Evolutionary conservation across 2,329 filamentous ascomycete genomes (phyloP).

Genomic region (Rosellinia necatrix): DNA sequence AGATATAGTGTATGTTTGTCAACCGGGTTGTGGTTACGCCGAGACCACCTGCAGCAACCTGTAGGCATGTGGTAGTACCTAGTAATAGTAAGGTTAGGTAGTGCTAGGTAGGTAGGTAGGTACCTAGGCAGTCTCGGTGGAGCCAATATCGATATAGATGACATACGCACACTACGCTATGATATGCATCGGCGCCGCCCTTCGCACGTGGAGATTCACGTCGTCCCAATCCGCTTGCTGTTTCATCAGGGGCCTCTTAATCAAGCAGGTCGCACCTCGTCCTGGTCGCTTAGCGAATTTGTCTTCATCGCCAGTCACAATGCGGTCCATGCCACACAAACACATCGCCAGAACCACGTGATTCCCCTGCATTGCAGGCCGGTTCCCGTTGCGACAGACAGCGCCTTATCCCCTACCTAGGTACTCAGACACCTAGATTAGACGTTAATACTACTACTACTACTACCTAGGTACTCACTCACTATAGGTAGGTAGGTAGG

Average conservation of each 20-base stretch:
- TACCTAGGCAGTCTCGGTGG: conserved; percentile 3
- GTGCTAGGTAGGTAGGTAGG: too few relatives aligned
- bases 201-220: conserved; percentile 22
- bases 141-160: conserved; percentile 3
- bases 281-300: conserved; percentile 20
- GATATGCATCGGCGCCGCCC: conserved; percentile 15
- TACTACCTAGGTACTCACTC: too few relatives aligned
- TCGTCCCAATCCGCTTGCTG: conserved; percentile 13
- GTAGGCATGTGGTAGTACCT: too few relatives aligned
- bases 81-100: too few relatives aligned
- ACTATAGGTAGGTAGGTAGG: too few relatives aligned
- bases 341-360: conserved; percentile 17
- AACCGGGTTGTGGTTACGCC: conserved; percentile 11
- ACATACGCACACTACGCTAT: conserved; percentile 5
- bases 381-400: not conserved
- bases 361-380: conserved; percentile 5
- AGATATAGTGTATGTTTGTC: too few relatives aligned
- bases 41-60: too few relatives aligned
- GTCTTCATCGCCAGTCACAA: conserved; percentile 13
- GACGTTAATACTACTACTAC: too few relatives aligned
- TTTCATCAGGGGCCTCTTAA: conserved; percentile 17
- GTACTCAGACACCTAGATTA: conserved; percentile 1
- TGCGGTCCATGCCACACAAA: conserved; percentile 14
- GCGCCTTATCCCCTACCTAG: not conserved
- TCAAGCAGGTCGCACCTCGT: conserved; percentile 1